Conservation (phyloP, 257 asterid species). For the Solanum habrochaites region DNA sequence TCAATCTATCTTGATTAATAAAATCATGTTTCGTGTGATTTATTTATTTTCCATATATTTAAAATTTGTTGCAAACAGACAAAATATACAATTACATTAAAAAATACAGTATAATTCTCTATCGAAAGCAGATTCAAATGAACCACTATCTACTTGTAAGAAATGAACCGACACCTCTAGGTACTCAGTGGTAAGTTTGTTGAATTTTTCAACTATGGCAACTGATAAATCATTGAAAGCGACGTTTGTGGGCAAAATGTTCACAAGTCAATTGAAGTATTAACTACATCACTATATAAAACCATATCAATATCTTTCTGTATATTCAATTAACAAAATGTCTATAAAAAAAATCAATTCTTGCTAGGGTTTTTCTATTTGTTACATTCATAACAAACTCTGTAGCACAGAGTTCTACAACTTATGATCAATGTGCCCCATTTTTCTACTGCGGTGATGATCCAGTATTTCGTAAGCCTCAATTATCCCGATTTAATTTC, state of each 20-base stretch:
- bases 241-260: background rate
- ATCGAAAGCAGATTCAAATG: no score
- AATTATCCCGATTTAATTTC: no score
- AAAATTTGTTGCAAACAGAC: no score
- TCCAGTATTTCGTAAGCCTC: background rate
- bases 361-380: constrained; percentile 7
- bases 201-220: background rate
- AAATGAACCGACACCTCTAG: background rate
- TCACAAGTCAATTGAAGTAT: background rate
- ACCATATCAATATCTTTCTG: background rate
- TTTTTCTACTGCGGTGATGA: constrained; percentile 32
- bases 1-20: no score
- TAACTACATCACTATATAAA: background rate
- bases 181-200: background rate
- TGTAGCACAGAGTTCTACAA: constrained; percentile 17
- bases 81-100: no score
- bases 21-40: no score
- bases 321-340: background rate
- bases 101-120: no score
- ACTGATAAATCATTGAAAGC: background rate
- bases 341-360: background rate
- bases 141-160: background rate
- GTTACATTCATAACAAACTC: background rate
- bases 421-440: constrained; percentile 2
- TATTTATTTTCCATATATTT: no score